phyloP scores from a whole-genome alignment of 2,329 filamentous ascomycete species.

The Penicillium sp. region DNA sequence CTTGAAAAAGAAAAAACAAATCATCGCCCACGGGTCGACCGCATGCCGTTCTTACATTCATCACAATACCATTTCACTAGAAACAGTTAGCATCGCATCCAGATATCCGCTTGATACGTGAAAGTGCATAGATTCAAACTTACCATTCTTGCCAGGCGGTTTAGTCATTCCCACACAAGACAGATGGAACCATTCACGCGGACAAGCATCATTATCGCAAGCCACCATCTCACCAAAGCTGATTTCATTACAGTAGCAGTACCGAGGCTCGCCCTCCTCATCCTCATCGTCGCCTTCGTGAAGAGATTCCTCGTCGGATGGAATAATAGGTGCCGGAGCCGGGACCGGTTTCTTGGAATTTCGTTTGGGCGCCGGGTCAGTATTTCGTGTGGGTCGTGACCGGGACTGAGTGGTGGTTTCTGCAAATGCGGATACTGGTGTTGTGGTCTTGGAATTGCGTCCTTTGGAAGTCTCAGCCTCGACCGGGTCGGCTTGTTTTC shows the following conservation, averaged over 20 bases:
- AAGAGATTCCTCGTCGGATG: constrained; percentile 47
- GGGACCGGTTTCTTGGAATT: constrained; percentile 39
- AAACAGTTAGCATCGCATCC: constrained; percentile 23
- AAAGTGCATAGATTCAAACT: constrained; percentile 42
- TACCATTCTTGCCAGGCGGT: constrained; percentile 75
- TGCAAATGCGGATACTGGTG: constrained; percentile 43
- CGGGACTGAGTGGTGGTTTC: constrained; percentile 38
- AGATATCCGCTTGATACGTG: neutral
- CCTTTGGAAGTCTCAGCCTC: constrained; percentile 43
- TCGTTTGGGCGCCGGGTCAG: constrained; percentile 40
- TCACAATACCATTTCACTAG: constrained; percentile 84
- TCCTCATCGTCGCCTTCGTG: constrained; percentile 63
- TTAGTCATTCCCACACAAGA: constrained; percentile 79
- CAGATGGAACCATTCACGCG: constrained; percentile 81
- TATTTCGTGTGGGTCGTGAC: constrained; percentile 41
- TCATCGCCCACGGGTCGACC: constrained; percentile 51
- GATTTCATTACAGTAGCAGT: constrained; percentile 79
- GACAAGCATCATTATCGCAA: constrained; percentile 74
- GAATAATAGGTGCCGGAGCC: constrained; percentile 31
- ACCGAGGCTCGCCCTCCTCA: constrained; percentile 72
- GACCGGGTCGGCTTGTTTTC: constrained; percentile 33
- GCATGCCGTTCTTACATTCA: constrained; percentile 72
- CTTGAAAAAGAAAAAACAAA: neutral
- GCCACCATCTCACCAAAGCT: constrained; percentile 86
- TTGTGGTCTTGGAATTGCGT: constrained; percentile 46